Conservation (phyloP, 169 alveolate genomes). For the Sarcocystis neurona region DNA sequence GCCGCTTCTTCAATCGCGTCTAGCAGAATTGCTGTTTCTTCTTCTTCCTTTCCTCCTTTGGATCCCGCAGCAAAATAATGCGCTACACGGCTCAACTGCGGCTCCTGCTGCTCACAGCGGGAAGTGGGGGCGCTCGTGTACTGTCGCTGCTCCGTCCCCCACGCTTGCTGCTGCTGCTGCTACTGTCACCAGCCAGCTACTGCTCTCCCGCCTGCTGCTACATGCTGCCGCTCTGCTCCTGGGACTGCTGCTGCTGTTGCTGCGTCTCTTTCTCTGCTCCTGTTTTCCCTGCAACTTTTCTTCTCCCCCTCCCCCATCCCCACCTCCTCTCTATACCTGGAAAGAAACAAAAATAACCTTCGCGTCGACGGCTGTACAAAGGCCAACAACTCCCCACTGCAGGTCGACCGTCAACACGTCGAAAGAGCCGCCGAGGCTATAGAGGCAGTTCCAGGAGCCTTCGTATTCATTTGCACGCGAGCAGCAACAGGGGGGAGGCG, state of each 20-base stretch:
- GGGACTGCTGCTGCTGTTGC: not conserved
- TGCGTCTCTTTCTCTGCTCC: not conserved
- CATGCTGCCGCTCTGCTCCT: not conserved
- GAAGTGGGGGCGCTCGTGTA: too few relatives aligned
- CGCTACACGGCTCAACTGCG: too few relatives aligned
- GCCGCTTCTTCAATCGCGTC: too few relatives aligned
- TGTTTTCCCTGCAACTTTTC: not conserved
- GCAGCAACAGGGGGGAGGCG: too few relatives aligned
- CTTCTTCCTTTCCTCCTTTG: too few relatives aligned
- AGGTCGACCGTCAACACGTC: slow-evolving; percentile 48
- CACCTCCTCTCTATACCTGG: slow-evolving; percentile 28
- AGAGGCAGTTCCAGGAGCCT: slow-evolving; percentile 52
- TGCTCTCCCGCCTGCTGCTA: not conserved
- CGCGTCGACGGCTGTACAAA: slow-evolving; percentile 54
- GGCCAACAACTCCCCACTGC: slow-evolving; percentile 44
- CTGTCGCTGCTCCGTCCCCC: too few relatives aligned
- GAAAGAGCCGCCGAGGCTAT: slow-evolving; percentile 36
- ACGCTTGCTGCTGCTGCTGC: too few relatives aligned
- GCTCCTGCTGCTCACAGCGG: too few relatives aligned
- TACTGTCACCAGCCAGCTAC: too few relatives aligned
- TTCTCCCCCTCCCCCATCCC: not conserved
- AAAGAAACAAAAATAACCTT: slow-evolving; percentile 49
- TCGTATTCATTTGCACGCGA: not conserved
- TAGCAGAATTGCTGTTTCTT: too few relatives aligned
- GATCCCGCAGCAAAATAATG: too few relatives aligned